These are phyloP conservation scores for Colletotrichum tofieldiae DNA, from an alignment of 2,329 filamentous ascomycete species.

Conservation along the genomic window DNA sequence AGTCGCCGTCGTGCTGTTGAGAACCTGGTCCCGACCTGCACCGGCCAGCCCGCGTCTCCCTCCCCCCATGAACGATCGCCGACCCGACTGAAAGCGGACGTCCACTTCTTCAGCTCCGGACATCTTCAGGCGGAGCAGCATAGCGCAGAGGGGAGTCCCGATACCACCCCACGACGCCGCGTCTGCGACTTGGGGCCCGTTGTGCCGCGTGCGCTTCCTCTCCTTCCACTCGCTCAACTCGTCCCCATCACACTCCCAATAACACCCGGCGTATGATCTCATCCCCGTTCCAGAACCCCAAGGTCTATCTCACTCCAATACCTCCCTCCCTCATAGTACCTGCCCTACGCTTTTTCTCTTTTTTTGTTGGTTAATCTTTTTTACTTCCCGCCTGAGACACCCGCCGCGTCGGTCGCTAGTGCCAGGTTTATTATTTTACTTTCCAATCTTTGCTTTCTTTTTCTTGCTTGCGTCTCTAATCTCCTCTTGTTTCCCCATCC, in stretches of 20 bases:
- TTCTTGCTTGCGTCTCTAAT: constrained; percentile 5
- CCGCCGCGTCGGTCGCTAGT: constrained; percentile 29
- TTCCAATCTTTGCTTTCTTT: not conserved
- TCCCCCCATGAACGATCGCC: constrained; percentile 17
- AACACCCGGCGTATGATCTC: not conserved
- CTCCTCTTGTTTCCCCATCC: constrained; percentile 5
- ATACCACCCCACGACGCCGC: not conserved
- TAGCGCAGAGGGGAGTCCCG: not conserved
- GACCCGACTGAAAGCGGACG: constrained; percentile 25
- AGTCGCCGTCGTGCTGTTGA: not conserved
- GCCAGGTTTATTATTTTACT: not conserved
- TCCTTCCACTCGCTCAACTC: not conserved
- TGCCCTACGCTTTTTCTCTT: not conserved
- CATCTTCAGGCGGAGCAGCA: constrained; percentile 4
- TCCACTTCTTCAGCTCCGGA: constrained; percentile 11
- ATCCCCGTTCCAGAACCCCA: constrained; percentile 18
- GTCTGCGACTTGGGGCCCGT: constrained; percentile 24
- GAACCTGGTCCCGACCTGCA: not conserved
- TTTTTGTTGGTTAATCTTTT: constrained; percentile 12
- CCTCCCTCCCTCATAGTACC: not conserved
- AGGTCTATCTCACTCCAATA: constrained; percentile 8
- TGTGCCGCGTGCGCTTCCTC: not conserved
- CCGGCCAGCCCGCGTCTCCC: not conserved
- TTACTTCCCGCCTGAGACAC: constrained; percentile 40
- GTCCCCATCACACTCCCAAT: not conserved